Conservation (phyloP, 2,329 filamentous ascomycete genomes). For the Sporothrix variecibatus region DNA sequence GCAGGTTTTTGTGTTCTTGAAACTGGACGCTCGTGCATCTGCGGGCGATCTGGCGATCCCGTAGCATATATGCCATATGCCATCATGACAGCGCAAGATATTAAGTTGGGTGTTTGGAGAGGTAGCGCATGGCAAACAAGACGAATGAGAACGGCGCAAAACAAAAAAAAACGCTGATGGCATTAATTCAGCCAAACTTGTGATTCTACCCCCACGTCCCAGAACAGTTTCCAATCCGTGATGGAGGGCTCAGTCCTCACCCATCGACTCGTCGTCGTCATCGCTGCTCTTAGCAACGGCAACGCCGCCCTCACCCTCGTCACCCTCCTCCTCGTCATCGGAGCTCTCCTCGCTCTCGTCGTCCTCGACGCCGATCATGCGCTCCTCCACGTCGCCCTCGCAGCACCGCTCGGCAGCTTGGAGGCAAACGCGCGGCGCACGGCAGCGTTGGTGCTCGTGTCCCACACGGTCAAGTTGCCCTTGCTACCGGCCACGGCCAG, state of each 20-base stretch:
- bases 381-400: slow-evolving; percentile 69
- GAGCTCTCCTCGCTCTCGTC: slow-evolving; percentile 52
- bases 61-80: background rate
- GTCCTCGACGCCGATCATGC: slow-evolving; percentile 70
- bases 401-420: slow-evolving; percentile 58
- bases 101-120: background rate
- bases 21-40: background rate
- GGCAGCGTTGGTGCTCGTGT: slow-evolving; percentile 87
- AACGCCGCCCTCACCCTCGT: slow-evolving; percentile 34
- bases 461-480: slow-evolving; percentile 91
- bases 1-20: background rate
- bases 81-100: background rate
- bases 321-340: slow-evolving; percentile 50
- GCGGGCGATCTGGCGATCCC: background rate
- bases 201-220: background rate
- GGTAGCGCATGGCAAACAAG: background rate
- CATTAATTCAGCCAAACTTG: background rate
- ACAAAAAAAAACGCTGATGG: background rate
- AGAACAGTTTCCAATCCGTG: slow-evolving; percentile 10
- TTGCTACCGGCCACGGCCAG: slow-evolving; percentile 93
- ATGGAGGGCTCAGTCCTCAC: slow-evolving; percentile 47
- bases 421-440: slow-evolving; percentile 82
- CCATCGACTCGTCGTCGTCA: slow-evolving; percentile 52
- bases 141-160: background rate
- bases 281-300: slow-evolving; percentile 41